Percentiles rank a stretch among this genome's conserved stretches.
Evolutionary conservation across 73 alveolate genomes (phyloP).

Genomic region (Tetrahymena borealis): DNA sequence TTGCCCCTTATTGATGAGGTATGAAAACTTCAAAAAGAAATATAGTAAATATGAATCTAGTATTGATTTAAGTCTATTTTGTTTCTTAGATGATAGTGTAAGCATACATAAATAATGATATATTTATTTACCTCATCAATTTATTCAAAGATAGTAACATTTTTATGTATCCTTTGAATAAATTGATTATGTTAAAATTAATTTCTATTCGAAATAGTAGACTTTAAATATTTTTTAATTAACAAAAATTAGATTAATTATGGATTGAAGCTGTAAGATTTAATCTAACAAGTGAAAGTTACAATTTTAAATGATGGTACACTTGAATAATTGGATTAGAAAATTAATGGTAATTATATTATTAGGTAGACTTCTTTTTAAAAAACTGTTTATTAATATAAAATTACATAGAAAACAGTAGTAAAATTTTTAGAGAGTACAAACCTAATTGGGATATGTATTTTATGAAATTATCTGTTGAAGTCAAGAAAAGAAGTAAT

Average conservation of each 20-base stretch:
- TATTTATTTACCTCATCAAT: background rate
- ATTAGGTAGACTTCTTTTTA: too few relatives aligned
- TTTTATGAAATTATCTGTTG: constrained; percentile 64
- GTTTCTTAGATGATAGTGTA: background rate
- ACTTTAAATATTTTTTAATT: too few relatives aligned
- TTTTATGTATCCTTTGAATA: too few relatives aligned
- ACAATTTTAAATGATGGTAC: background rate
- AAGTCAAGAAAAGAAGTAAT: constrained; percentile 59
- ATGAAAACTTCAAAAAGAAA: background rate
- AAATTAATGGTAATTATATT: background rate
- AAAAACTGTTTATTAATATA: background rate
- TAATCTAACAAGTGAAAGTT: background rate
- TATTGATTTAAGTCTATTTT: background rate
- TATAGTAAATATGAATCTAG: background rate
- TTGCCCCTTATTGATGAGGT: background rate
- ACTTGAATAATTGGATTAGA: background rate
- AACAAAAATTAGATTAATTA: background rate
- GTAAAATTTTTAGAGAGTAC: constrained; percentile 34
- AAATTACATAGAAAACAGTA: background rate
- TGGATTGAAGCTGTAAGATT: background rate
- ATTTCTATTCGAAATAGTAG: background rate
- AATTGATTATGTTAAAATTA: too few relatives aligned
- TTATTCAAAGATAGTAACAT: too few relatives aligned
- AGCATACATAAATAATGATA: background rate
- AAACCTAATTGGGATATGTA: constrained; percentile 67